A percentile compares a stretch with the other conserved stretches of the same genome.
Conservation (phyloP, 805 yeast genomes). For the Sugiyamaella boreocaroliniensis region DNA sequence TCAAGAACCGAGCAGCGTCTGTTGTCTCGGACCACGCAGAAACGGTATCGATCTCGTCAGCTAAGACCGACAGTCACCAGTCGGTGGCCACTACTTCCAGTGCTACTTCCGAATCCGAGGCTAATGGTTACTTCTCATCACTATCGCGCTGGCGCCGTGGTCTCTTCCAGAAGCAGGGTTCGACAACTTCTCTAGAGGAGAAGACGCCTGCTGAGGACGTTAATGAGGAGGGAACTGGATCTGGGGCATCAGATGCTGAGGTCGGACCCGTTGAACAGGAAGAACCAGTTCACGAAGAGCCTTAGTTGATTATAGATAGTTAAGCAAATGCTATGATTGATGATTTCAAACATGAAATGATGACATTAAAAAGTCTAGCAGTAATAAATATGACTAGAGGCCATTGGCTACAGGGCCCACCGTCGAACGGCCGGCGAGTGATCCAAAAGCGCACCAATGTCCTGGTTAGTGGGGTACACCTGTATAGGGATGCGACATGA, state of each 20-base stretch:
- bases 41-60: neutral
- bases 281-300: no score
- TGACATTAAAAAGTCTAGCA: neutral
- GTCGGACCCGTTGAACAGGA: no score
- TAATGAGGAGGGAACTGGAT: neutral
- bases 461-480: conserved; percentile 41
- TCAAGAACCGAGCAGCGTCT: neutral
- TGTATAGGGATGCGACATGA: conserved; percentile 40
- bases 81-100: conserved; percentile 1
- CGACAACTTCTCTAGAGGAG: neutral
- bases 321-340: no score
- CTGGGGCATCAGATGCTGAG: neutral
- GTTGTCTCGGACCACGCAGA: neutral
- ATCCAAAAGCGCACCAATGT: conserved; percentile 42
- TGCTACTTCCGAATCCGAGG: neutral
- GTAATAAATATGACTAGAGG: neutral
- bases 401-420: conserved; percentile 2
- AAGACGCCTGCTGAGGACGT: neutral
- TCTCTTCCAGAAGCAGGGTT: neutral
- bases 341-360: no score
- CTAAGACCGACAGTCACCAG: conserved; percentile 1
- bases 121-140: conserved; percentile 6
- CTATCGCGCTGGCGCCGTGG: conserved; percentile 4
- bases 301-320: no score
- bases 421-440: conserved; percentile 10